phyloP scores from a whole-genome alignment of 2,329 filamentous ascomycete species.

The Pseudophaeomoniella oleicola region DNA sequence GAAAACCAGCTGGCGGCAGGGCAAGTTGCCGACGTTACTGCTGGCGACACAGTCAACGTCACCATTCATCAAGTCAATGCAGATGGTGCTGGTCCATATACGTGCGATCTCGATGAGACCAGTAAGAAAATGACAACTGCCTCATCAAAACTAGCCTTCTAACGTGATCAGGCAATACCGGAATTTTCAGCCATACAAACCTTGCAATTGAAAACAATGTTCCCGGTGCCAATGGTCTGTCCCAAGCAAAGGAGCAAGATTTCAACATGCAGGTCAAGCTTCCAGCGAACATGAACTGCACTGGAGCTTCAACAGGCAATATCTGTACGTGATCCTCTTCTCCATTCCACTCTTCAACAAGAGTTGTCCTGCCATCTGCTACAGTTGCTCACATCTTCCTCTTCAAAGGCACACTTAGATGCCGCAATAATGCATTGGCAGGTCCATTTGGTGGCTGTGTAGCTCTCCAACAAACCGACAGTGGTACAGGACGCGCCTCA shows the following conservation, averaged over 20 bases:
- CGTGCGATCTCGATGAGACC: slow-evolving; percentile 43
- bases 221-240: background rate
- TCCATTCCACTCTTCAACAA: background rate
- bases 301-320: background rate
- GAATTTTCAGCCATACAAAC: background rate
- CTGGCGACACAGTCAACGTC: slow-evolving; percentile 44
- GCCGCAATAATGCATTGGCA: slow-evolving; percentile 44
- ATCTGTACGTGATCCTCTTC: background rate
- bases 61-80: slow-evolving; percentile 54
- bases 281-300: background rate
- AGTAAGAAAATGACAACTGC: background rate
- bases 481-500: slow-evolving; percentile 1
- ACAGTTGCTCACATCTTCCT: background rate
- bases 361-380: background rate
- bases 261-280: background rate
- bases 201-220: background rate
- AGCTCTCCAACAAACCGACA: slow-evolving; percentile 34
- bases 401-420: slow-evolving; percentile 41
- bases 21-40: slow-evolving; percentile 22
- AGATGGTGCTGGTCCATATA: slow-evolving; percentile 52
- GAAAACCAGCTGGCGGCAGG: slow-evolving; percentile 19
- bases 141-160: too few species aligned
- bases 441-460: slow-evolving; percentile 50
- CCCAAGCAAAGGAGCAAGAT: background rate
- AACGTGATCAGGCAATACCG: background rate